Base-by-base conservation (phyloP, 768 basidiomycete species). In the Trametes cingulata region DNA sequence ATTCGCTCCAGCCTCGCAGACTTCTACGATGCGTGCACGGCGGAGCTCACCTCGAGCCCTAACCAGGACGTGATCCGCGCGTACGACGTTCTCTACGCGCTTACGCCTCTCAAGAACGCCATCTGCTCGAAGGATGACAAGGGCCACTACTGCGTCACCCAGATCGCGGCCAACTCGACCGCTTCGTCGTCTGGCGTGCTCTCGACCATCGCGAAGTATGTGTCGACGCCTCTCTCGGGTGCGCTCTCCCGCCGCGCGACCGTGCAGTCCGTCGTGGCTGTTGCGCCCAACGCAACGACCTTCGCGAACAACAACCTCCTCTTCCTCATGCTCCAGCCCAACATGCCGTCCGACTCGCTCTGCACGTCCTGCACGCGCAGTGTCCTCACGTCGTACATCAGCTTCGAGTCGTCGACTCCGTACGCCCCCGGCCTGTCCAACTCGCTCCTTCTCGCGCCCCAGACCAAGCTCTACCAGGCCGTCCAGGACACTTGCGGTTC, bases 311-410 rank as follows among this genome's bases (percentile, higher is more conserved):
- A 81, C 69, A 91, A 89, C 78, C 73, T 97, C 55, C 77, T 84
- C 36, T 97, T 92, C 89, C 78, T 98, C 65, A 86, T 90, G 86
- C 81, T 91, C 69, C 71, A 79, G 27, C 77, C 88, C 45, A 62
- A 67, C 61, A 74, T 82, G 69, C 37, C 80, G 25, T 72, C 77
- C n/a, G 65, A 72, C 25, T 52, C 73, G 22, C 86, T 97, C 43
- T 98, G 96, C 85, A 86, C 81, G 2, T 66, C 86, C 14, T 98
- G 96, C 85, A 86, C 91, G 13, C 84, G 89, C 71, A 82, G 81
- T 63, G 77, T 95, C 70, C 70, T 98, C 65, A 82, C 85, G 1
- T 65, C 85, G 9, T 99, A 91, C 81, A 86, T 92, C 73, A 73
- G 77, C 57, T 95, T 83, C 73, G 91, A 95, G 76, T 82, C 84